A percentile compares a stretch with the other conserved stretches of the same genome.
Conservation (phyloP, 352 stramenopile species). For the Globisporangium perplexum region DNA sequence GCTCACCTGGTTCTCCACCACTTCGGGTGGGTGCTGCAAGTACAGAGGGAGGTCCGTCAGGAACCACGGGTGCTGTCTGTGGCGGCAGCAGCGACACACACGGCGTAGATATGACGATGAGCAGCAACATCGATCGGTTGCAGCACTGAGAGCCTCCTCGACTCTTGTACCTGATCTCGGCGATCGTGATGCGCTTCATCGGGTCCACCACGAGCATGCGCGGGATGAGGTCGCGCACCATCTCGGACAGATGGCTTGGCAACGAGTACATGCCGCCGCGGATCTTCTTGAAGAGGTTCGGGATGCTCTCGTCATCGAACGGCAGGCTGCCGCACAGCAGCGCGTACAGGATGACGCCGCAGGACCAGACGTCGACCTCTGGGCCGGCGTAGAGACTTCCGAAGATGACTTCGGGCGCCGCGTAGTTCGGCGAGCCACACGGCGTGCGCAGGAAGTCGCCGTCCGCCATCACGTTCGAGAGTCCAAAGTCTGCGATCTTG, state of each 20-base stretch:
- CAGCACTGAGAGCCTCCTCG: too few species aligned
- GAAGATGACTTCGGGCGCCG: conserved; percentile 98
- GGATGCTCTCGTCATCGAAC: conserved; percentile 99
- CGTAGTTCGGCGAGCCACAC: conserved; percentile 98
- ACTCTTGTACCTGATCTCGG: conserved; percentile 88
- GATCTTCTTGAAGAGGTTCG: conserved; percentile 99
- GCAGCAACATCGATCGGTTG: too few species aligned
- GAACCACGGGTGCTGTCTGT: conserved; percentile 96
- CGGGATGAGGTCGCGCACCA: conserved; percentile 96
- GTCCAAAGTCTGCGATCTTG: conserved; percentile 99
- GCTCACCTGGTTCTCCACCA: conserved; percentile 93
- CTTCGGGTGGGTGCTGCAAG: conserved; percentile 92
- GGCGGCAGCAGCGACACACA: too few species aligned
- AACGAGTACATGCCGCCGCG: conserved; percentile 96
- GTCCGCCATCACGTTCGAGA: conserved; percentile 98
- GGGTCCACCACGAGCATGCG: conserved; percentile 99
- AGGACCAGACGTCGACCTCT: conserved; percentile 99
- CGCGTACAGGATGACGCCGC: conserved; percentile 98
- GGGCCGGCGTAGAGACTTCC: conserved; percentile 97
- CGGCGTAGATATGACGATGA: too few species aligned
- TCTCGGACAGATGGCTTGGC: conserved; percentile 94
- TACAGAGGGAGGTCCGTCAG: conserved; percentile 97
- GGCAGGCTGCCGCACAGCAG: conserved; percentile 97
- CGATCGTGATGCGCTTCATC: conserved; percentile 99
- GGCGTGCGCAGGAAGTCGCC: conserved; percentile 98